Evolutionary conservation across 768 basidiomycete genomes (phyloP).

Genomic region (Leucosporidium creatinivorum): DNA sequence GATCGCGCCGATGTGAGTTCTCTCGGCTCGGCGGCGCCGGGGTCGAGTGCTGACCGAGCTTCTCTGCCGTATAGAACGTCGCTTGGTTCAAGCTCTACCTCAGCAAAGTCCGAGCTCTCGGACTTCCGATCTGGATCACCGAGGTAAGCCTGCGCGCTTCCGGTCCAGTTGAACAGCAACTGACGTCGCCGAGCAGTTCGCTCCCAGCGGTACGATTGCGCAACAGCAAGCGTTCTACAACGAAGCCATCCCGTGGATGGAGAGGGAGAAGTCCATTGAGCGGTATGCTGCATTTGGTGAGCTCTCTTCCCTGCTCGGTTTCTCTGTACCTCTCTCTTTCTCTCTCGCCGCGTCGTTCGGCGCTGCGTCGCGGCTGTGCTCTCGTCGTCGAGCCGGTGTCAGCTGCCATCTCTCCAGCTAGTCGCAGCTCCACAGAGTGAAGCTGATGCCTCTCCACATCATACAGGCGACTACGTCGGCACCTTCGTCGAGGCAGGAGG

Average conservation of each 20-base stretch:
- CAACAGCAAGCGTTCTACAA: constrained; percentile 28
- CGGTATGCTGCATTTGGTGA: constrained; percentile 28
- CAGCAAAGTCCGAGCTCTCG: too few species aligned
- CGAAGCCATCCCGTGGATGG: constrained; percentile 21
- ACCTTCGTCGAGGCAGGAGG: constrained; percentile 6
- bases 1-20: too few species aligned
- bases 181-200: constrained; percentile 12
- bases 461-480: constrained; percentile 8
- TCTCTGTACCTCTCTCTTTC: too few species aligned
- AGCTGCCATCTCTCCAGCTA: too few species aligned
- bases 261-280: constrained; percentile 17
- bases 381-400: too few species aligned
- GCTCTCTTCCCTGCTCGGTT: neutral
- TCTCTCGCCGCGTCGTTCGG: too few species aligned
- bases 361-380: too few species aligned
- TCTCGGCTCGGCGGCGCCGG: too few species aligned
- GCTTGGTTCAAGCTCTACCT: too few species aligned
- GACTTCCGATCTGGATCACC: neutral
- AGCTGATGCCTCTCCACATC: neutral
- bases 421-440: too few species aligned
- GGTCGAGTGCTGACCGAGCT: too few species aligned
- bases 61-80: too few species aligned
- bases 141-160: neutral
- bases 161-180: neutral
- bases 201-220: constrained; percentile 10